phyloP scores from a whole-genome alignment of 116 monocot genomes.

The Zostera marina region DNA sequence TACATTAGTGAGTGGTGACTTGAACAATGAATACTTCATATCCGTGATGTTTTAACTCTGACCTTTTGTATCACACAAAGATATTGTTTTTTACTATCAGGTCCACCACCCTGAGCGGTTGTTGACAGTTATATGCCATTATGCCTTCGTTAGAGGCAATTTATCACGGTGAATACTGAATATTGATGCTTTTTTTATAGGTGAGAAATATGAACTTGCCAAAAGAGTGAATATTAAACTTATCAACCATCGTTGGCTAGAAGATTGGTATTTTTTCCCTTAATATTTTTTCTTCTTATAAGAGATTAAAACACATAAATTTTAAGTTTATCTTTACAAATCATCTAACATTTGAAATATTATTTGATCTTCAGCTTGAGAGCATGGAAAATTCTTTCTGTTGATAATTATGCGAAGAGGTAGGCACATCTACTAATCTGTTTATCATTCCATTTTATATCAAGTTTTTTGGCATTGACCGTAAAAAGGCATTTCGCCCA shows the following conservation, averaged over 20 bases:
- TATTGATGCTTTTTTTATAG: slow-evolving; percentile 13
- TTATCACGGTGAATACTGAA: not conserved
- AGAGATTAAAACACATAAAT: not conserved
- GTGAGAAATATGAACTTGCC: slow-evolving; percentile 97
- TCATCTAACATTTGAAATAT: slow-evolving; percentile 3
- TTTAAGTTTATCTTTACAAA: not conserved
- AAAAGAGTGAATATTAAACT: slow-evolving; percentile 89
- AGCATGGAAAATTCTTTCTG: slow-evolving; percentile 69
- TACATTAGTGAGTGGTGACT: too few species aligned
- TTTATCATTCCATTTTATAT: not conserved
- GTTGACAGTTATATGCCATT: not conserved
- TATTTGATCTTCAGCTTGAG: slow-evolving; percentile 40
- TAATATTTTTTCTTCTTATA: not conserved
- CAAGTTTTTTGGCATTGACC: not conserved
- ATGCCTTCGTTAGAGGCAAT: not conserved
- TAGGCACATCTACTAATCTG: slow-evolving; percentile 8
- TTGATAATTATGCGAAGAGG: slow-evolving; percentile 66
- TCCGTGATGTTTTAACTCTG: too few species aligned
- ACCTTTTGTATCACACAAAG: too few species aligned
- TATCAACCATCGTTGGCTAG: slow-evolving; percentile 90
- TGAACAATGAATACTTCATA: too few species aligned
- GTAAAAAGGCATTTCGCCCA: too few species aligned
- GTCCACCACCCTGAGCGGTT: too few species aligned
- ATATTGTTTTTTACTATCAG: too few species aligned
- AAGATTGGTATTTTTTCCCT: slow-evolving; percentile 54